Conservation (phyloP, 2,329 filamentous ascomycete species). For the Leptographium galeiforme region DNA sequence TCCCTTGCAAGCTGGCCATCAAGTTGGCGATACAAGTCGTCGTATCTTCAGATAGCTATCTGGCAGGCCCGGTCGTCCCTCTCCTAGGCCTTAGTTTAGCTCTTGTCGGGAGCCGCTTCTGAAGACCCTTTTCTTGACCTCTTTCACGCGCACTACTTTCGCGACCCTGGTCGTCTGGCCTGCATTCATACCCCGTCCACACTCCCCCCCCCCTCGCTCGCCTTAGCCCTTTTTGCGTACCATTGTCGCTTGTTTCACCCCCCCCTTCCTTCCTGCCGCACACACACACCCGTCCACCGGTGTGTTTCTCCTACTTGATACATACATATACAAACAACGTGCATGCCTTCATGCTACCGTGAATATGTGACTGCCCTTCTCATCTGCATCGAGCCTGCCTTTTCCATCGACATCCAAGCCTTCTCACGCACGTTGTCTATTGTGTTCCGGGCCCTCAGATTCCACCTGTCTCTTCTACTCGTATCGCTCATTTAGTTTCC, state of each 20-base stretch:
- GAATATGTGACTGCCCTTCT: not conserved
- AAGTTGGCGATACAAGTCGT: too few species aligned
- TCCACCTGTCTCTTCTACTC: not conserved
- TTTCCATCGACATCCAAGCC: not conserved
- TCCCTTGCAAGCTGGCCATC: not conserved
- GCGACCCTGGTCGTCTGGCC: not conserved
- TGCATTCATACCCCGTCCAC: not conserved
- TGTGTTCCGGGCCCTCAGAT: not conserved
- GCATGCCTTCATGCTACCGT: not conserved
- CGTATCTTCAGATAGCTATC: too few species aligned
- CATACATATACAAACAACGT: constrained; percentile 6
- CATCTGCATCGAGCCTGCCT: not conserved
- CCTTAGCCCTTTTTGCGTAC: not conserved
- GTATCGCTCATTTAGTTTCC: not conserved
- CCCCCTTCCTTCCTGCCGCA: not conserved
- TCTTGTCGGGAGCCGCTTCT: not conserved
- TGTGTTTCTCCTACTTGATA: not conserved
- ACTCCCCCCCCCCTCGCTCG: not conserved
- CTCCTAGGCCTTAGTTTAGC: not conserved
- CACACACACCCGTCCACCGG: not conserved
- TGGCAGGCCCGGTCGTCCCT: too few species aligned
- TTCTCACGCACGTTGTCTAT: not conserved
- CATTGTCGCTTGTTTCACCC: not conserved
- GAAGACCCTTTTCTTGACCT: not conserved
- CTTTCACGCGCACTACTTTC: not conserved